Base-by-base conservation (phyloP, 257 asterid genomes). In the Prunella vulgaris region DNA sequence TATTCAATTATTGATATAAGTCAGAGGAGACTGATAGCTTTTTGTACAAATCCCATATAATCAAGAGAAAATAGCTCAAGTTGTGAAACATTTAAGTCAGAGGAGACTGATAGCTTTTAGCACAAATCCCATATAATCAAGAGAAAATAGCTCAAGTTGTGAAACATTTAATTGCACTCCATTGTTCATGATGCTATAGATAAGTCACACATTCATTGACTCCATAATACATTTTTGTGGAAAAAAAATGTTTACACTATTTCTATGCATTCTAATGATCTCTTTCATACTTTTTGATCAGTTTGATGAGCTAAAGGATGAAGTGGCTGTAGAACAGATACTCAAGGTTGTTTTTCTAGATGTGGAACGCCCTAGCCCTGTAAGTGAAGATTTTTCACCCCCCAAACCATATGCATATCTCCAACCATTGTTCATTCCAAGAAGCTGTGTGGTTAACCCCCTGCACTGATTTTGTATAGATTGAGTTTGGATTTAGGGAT, bases 231-330 rank as follows among this genome's bases (percentile, higher is more conserved):
- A 1, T 5, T n/a, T 46, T 5, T 46, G 53, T 46, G 53, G 6
- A 5, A 46, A 46, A n/a, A 4, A 3, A 61, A 44, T 37, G 58
- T 59, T 35, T 58, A 63, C 67, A 70, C 58, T 33, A 54, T 77
- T 61, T 74, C 32, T 18, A 20, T 62, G 10, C 68, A 17, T 66
- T 69, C 53, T 46, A 46, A 62, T 60, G 22, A 76, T 77, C 74
- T 18, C 10, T 52, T 57, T 58, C 53, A 17, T 66, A n/a, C 53
- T n/a, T 46, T 44, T 46, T 46, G 2, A 24, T 52, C 84, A 94
- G 99, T 91, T 94, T 62, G 97, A 91, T 57, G 98, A 93, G 79
- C 94, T 79, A 44, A 93, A 87, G 86, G 96, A 90, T 57, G 94
- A 90, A 81, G 95, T 90, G 61, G 90, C 93, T 53, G 90, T 84